phyloP scores from a whole-genome alignment of 495 filamentous ascomycete genomes.

The Penicillium canariense region DNA sequence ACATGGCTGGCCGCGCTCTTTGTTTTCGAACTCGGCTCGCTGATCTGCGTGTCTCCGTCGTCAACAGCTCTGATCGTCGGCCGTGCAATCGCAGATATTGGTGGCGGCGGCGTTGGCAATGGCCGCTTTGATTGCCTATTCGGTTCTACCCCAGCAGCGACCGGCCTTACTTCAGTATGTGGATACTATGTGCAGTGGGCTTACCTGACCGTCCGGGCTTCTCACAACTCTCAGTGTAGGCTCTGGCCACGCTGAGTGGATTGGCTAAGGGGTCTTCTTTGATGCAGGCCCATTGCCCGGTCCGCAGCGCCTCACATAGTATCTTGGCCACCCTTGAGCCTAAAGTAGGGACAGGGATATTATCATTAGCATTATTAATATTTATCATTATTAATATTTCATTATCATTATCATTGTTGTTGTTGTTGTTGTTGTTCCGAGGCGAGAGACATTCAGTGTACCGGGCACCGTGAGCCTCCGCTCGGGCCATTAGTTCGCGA shows the following conservation, averaged over 20 bases:
- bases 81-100: conserved; percentile 69
- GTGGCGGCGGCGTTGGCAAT: conserved; percentile 61
- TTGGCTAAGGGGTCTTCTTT: conserved; percentile 29
- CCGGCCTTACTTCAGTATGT: conserved; percentile 49
- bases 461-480: too few species aligned
- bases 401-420: too few species aligned
- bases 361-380: too few species aligned
- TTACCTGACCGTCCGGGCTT: conserved; percentile 51
- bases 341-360: too few species aligned
- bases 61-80: conserved; percentile 68
- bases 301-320: too few species aligned
- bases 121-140: conserved; percentile 62
- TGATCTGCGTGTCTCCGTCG: conserved; percentile 66
- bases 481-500: too few species aligned
- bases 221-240: conserved; percentile 23
- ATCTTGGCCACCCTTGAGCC: too few species aligned
- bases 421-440: too few species aligned
- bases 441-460: too few species aligned
- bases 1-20: conserved; percentile 58
- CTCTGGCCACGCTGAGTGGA: conserved; percentile 15
- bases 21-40: conserved; percentile 68
- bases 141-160: conserved; percentile 51
- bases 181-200: conserved; percentile 55
- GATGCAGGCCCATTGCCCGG: too few species aligned
- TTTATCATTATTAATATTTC: too few species aligned